Evolutionary conservation across 768 basidiomycete species (phyloP), one percentile per base, ranked within the genome.

Genomic region (Agrocybe pediades): DNA sequence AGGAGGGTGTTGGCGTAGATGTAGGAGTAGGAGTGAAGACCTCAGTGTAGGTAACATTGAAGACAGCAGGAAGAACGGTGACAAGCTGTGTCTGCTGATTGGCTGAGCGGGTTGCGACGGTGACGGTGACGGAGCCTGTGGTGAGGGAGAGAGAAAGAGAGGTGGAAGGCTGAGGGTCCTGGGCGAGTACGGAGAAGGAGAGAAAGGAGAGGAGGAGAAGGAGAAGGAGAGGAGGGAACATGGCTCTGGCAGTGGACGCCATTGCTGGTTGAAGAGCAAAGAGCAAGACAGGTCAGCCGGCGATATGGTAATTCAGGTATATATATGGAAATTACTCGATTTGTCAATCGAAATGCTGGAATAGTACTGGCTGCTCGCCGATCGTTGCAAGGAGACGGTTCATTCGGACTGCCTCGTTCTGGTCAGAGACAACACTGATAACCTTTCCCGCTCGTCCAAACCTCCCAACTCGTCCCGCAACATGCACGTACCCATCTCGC

Each of bases 401-500:
- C 50, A 85, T 73, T 41, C 72, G 63, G 51, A 50, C 53, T 43
- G 64, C 66, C 50, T 63, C 70, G 33, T 63, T 71, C 49, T 69
- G 5, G 6, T 36, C 71, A 43, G 81, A 78, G 29, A 91, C 66
- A 33, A 90, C 72, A 23, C 76, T 83, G 53, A 92, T 73, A 47
- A 90, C 87, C 68, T 82, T 86, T 15, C 89, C 89, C 19, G 67
- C 69, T 40, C 80, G 68, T 41, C 86, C 85, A 65, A 88, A 87
- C 54, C 89, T 78, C 19, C 89, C 88, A n/a, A 86, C 87, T 11
- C 90, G 82, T 13, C 90, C 90, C 5, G 86, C 83, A 39, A 85
- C 70, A 61, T 92, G 90, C 58, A 85, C 55, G 65, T 92, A 92
- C 36, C 74, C 75, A 58, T 87, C 86, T 33, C 9, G 71, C 68